Conservation (phyloP, 2,329 filamentous ascomycete genomes). For the Fusarium sp. region DNA sequence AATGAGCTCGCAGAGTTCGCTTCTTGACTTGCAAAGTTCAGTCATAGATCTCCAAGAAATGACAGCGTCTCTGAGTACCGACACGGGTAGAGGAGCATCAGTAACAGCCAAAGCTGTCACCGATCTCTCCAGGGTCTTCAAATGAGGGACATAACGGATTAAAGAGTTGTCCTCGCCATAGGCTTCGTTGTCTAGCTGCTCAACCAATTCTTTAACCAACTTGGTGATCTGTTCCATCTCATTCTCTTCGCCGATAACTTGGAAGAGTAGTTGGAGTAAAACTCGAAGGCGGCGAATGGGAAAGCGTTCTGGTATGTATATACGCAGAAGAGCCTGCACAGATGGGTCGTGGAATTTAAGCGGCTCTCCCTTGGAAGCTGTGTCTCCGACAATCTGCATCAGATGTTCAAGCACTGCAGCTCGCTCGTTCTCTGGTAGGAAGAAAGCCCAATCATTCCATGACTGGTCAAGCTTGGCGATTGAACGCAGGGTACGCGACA, state of each 20-base stretch:
- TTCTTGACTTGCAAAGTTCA: conserved; percentile 53
- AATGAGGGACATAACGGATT: conserved; percentile 60
- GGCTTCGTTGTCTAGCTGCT: conserved; percentile 52
- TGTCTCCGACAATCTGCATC: conserved; percentile 61
- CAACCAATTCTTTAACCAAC: conserved; percentile 55
- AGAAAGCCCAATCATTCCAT: conserved; percentile 67
- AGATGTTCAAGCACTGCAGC: conserved; percentile 71
- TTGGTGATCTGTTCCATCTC: conserved; percentile 54
- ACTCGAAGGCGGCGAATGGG: conserved; percentile 66
- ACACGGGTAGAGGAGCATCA: conserved; percentile 47
- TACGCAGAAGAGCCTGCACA: conserved; percentile 61
- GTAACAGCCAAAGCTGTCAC: conserved; percentile 57
- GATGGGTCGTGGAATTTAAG: conserved; percentile 59
- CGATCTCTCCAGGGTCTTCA: conserved; percentile 60
- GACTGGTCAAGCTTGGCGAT: conserved; percentile 70
- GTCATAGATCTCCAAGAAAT: conserved; percentile 59
- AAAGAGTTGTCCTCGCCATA: conserved; percentile 61
- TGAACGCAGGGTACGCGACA: conserved; percentile 70
- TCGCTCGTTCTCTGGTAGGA: conserved; percentile 64
- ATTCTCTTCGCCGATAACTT: conserved; percentile 60
- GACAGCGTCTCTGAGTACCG: conserved; percentile 54
- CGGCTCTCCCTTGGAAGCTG: conserved; percentile 50
- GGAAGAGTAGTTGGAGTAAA: conserved; percentile 61
- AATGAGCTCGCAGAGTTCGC: conserved; percentile 58
- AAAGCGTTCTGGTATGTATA: conserved; percentile 62